phyloP scores from a whole-genome alignment of 805 yeast genomes.

The Hanseniaspora singularis region DNA sequence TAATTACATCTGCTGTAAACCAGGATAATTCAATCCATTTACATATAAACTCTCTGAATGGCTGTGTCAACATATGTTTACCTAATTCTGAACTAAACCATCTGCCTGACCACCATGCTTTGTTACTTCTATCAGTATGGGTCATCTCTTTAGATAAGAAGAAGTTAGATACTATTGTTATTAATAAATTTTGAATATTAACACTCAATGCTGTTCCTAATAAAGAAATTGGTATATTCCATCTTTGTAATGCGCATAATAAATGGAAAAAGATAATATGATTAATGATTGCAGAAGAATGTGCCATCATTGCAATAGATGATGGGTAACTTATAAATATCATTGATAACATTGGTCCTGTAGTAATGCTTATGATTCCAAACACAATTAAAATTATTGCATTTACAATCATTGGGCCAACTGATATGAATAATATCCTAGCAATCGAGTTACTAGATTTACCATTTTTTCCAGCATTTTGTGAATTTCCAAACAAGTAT shows the following conservation, averaged over 20 bases:
- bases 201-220: constrained; percentile 42
- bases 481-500: constrained; percentile 44
- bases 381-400: constrained; percentile 30
- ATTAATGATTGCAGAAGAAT: constrained; percentile 35
- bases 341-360: constrained; percentile 39
- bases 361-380: constrained; percentile 33
- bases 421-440: constrained; percentile 35
- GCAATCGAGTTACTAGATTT: constrained; percentile 33
- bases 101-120: constrained; percentile 62
- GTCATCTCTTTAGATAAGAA: constrained; percentile 45
- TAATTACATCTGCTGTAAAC: constrained; percentile 42
- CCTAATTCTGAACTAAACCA: constrained; percentile 50
- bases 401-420: constrained; percentile 40
- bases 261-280: constrained; percentile 42
- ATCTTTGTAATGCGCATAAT: constrained; percentile 45
- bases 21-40: constrained; percentile 46
- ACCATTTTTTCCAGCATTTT: constrained; percentile 32
- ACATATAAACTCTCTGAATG: constrained; percentile 45
- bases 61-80: constrained; percentile 43
- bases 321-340: constrained; percentile 37
- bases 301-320: constrained; percentile 39
- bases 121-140: constrained; percentile 39
- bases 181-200: constrained; percentile 39
- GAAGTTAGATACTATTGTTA: constrained; percentile 35
- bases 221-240: constrained; percentile 41